These are phyloP conservation scores for Cryomyces minteri DNA, from an alignment of 495 filamentous ascomycete genomes.

Conservation along the genomic window DNA sequence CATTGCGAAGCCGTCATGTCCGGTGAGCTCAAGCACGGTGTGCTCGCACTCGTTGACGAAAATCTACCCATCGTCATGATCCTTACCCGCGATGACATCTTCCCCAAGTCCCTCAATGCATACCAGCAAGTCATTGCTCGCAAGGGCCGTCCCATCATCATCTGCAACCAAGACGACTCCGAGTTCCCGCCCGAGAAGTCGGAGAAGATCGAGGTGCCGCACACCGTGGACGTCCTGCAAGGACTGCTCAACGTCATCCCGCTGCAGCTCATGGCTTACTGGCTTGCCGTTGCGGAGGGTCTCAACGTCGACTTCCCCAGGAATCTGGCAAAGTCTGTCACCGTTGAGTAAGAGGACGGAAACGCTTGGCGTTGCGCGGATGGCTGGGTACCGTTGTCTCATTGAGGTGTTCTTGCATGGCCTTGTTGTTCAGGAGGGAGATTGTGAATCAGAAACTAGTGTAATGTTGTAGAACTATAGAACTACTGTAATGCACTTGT, in stretches of 20 bases:
- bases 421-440: no score
- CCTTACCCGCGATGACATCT: slow-evolving; percentile 83
- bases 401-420: no score
- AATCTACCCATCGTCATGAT: slow-evolving; percentile 99
- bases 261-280: slow-evolving; percentile 93
- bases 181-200: slow-evolving; percentile 78
- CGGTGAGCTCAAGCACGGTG: slow-evolving; percentile 95
- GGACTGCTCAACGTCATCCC: slow-evolving; percentile 96
- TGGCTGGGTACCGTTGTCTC: no score
- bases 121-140: slow-evolving; percentile 98
- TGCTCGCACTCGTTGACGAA: slow-evolving; percentile 91
- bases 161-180: slow-evolving; percentile 79
- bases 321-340: slow-evolving; percentile 97
- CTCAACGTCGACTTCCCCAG: slow-evolving; percentile 95
- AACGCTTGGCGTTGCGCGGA: no score
- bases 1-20: slow-evolving; percentile 99
- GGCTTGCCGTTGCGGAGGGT: slow-evolving; percentile 90
- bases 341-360: slow-evolving; percentile 56
- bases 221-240: slow-evolving; percentile 92
- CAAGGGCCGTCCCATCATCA: slow-evolving; percentile 86
- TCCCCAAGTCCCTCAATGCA: slow-evolving; percentile 92
- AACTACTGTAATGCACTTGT: no score
- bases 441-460: no score
- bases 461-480: no score
- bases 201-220: slow-evolving; percentile 92